Evolutionary conservation across 176 grass and related monocot species (phyloP).

Genomic region (Dendrocalamus sinicus): DNA sequence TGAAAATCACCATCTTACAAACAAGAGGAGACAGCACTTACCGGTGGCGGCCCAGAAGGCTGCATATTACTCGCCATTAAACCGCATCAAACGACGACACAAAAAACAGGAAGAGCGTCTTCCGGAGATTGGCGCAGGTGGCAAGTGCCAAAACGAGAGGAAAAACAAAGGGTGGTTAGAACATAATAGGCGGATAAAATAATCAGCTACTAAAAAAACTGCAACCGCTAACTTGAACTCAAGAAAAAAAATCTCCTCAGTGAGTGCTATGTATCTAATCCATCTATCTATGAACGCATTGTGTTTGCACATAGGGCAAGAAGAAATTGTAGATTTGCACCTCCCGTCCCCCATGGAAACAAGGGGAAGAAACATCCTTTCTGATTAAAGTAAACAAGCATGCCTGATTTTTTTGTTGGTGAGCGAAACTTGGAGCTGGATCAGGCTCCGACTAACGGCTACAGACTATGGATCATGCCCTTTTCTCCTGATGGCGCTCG

Average conservation of each 20-base stretch:
- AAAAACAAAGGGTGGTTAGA: neutral
- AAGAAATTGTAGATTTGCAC: neutral
- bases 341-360: neutral
- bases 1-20: constrained; percentile 6
- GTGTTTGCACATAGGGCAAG: neutral
- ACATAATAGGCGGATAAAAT: neutral
- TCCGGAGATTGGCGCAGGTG: neutral
- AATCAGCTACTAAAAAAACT: neutral
- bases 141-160: constrained; percentile 9
- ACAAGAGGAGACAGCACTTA: constrained; percentile 20
- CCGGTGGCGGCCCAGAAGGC: constrained; percentile 58
- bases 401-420: neutral
- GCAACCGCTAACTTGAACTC: neutral
- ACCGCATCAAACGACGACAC: constrained; percentile 43
- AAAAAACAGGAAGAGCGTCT: constrained; percentile 3
- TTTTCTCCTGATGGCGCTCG: neutral
- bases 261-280: neutral
- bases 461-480: neutral
- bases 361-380: neutral
- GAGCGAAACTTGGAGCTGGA: neutral
- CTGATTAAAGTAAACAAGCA: neutral
- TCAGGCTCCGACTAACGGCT: neutral
- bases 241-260: neutral
- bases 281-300: neutral
- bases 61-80: constrained; percentile 77